A percentile compares a stretch with the other conserved stretches of the same genome.
Conservation (phyloP, 129 eudicot genomes). For the Cynara cardunculus region DNA sequence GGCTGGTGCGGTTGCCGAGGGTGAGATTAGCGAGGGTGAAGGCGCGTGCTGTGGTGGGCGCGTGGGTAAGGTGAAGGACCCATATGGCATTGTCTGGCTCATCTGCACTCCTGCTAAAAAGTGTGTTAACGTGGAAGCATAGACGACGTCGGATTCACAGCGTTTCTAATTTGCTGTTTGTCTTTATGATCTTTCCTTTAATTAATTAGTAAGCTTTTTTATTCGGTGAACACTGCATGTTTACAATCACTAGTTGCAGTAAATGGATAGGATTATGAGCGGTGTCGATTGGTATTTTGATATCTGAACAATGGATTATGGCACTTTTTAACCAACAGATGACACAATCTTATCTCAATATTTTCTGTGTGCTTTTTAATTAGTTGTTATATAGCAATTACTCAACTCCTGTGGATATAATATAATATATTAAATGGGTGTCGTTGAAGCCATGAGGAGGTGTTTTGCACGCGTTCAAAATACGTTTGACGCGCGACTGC, state of each 20-base stretch:
- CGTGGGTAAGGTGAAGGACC: slow-evolving; percentile 76
- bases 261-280: slow-evolving; percentile 13
- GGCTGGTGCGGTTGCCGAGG: slow-evolving; percentile 67
- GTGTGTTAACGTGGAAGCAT: slow-evolving; percentile 53
- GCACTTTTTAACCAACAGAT: neutral
- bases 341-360: neutral
- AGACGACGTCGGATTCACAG: slow-evolving; percentile 23
- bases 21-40: slow-evolving; percentile 55
- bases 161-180: slow-evolving; percentile 1
- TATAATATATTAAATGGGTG: too few species aligned
- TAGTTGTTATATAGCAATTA: too few species aligned
- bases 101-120: slow-evolving; percentile 50
- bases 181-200: neutral
- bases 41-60: slow-evolving; percentile 61
- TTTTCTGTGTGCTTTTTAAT: neutral
- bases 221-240: slow-evolving; percentile 13
- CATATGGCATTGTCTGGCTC: slow-evolving; percentile 67
- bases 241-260: slow-evolving; percentile 24
- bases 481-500: neutral
- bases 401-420: too few species aligned
- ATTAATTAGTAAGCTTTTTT: slow-evolving; percentile 11
- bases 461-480: neutral
- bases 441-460: too few species aligned
- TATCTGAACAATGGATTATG: slow-evolving; percentile 5
- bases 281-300: slow-evolving; percentile 27